Percentiles rank a stretch among this genome's conserved stretches.
Conservation (phyloP, 768 basidiomycete genomes). For the Termitomyces titanicus region DNA sequence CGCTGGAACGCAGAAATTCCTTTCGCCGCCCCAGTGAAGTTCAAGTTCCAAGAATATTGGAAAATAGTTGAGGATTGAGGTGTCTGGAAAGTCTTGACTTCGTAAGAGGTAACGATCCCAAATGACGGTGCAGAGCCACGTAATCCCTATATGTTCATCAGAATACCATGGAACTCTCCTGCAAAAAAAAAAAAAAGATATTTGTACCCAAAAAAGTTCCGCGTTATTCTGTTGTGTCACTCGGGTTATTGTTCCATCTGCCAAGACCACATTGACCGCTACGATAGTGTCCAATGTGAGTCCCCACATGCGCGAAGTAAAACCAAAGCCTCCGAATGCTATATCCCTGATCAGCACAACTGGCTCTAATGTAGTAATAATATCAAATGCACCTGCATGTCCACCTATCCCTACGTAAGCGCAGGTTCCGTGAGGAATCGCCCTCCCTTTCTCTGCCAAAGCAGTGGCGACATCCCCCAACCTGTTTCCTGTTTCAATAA, state of each 20-base stretch:
- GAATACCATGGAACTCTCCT: neutral
- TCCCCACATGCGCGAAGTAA: conserved; percentile 47
- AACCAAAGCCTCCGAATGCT: conserved; percentile 48
- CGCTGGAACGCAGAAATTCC: conserved; percentile 32
- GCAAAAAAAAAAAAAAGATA: no score
- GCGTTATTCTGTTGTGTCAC: conserved; percentile 33
- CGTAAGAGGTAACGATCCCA: conserved; percentile 17
- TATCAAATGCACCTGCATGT: conserved; percentile 33
- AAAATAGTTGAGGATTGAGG: conserved; percentile 17
- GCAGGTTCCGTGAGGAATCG: conserved; percentile 51
- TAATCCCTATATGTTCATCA: conserved; percentile 8
- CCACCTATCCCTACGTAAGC: conserved; percentile 51
- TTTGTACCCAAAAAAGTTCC: conserved; percentile 38
- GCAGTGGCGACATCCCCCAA: conserved; percentile 43
- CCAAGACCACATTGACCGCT: conserved; percentile 40
- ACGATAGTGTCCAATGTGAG: conserved; percentile 44
- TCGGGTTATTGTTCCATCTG: conserved; percentile 38
- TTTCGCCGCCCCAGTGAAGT: conserved; percentile 24
- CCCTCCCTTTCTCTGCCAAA: conserved; percentile 36
- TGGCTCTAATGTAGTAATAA: neutral
- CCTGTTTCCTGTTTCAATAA: conserved; percentile 40
- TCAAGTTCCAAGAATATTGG: conserved; percentile 34
- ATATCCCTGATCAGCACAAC: neutral
- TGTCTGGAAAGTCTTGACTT: conserved; percentile 16
- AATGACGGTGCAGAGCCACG: conserved; percentile 21